phyloP scores from a whole-genome alignment of 2,329 filamentous ascomycete species.

The Alternaria angustiovoidea region DNA sequence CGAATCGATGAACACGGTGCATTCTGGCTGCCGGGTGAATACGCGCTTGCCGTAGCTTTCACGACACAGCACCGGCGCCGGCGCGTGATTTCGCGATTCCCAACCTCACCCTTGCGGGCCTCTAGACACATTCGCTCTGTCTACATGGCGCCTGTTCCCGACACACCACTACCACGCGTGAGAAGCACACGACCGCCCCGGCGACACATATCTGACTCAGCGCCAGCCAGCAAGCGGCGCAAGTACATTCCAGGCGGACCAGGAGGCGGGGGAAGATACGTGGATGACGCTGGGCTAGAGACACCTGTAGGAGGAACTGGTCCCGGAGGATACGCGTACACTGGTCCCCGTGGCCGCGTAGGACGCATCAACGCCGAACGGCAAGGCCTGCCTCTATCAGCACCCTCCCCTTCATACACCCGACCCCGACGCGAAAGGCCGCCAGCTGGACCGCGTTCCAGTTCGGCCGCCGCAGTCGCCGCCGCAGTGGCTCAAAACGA shows the following conservation, averaged over 20 bases:
- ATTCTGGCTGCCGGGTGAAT: slow-evolving; percentile 32
- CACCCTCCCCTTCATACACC: slow-evolving; percentile 57
- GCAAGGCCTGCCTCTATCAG: slow-evolving; percentile 51
- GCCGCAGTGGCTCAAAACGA: slow-evolving; percentile 89
- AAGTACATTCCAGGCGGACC: slow-evolving; percentile 85
- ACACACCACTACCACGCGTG: slow-evolving; percentile 49
- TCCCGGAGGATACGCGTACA: slow-evolving; percentile 59
- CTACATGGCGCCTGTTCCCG: slow-evolving; percentile 48
- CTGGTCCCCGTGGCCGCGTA: slow-evolving; percentile 62
- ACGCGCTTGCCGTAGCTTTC: slow-evolving; percentile 39
- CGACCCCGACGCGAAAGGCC: slow-evolving; percentile 50
- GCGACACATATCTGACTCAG: slow-evolving; percentile 50
- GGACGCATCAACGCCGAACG: slow-evolving; percentile 60
- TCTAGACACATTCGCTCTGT: slow-evolving; percentile 35
- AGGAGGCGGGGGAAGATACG: slow-evolving; percentile 83
- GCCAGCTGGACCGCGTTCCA: slow-evolving; percentile 72
- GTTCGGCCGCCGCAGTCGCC: slow-evolving; percentile 86
- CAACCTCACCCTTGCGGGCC: slow-evolving; percentile 36
- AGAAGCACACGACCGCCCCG: slow-evolving; percentile 45
- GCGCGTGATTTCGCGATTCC: slow-evolving; percentile 39
- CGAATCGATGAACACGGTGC: slow-evolving; percentile 35
- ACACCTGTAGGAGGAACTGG: slow-evolving; percentile 62
- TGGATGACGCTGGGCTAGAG: slow-evolving; percentile 74
- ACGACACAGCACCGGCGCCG: slow-evolving; percentile 29
- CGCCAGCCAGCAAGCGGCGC: slow-evolving; percentile 55